Percentiles rank a stretch among this genome's conserved stretches.
Conservation (phyloP, 1,284 basidiomycete species). For the Cryptococcus maquisensis region DNA sequence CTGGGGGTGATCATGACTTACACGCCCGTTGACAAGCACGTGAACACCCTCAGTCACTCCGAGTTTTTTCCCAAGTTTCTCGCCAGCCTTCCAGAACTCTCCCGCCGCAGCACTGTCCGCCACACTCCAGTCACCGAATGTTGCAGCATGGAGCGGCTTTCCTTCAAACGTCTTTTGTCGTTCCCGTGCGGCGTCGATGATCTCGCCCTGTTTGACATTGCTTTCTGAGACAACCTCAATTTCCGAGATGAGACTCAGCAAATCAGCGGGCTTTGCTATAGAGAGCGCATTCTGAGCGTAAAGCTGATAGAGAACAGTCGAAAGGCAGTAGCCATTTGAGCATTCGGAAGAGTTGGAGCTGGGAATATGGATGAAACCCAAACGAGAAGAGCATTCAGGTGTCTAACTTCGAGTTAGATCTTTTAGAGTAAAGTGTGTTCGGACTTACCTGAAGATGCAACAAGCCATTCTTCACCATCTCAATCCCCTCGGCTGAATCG, state of each 20-base stretch:
- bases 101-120: conserved; percentile 31
- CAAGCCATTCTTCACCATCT: conserved; percentile 61
- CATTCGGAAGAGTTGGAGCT: conserved; percentile 7
- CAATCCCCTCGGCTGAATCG: conserved; percentile 59
- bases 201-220: conserved; percentile 17
- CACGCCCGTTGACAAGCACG: conserved; percentile 75
- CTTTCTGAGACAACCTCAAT: conserved; percentile 24
- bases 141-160: conserved; percentile 4
- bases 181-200: conserved; percentile 1
- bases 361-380: conserved; percentile 49
- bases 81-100: conserved; percentile 40
- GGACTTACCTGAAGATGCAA: conserved; percentile 57
- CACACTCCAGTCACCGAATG: background rate
- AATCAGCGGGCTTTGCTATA: conserved; percentile 22
- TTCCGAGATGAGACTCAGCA: conserved; percentile 35
- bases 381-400: conserved; percentile 33
- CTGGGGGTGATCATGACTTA: conserved; percentile 42
- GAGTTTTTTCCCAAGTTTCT: conserved; percentile 42
- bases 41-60: conserved; percentile 59
- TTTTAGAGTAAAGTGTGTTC: background rate
- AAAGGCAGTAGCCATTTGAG: conserved; percentile 22
- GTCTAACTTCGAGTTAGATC: conserved; percentile 11
- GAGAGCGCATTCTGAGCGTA: conserved; percentile 24
- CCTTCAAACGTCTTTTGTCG: conserved; percentile 2
- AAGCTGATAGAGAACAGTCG: conserved; percentile 42